These are phyloP conservation scores for Hansenula lynferdii DNA, from an alignment of 1,139 yeast species.

Conservation along the genomic window DNA sequence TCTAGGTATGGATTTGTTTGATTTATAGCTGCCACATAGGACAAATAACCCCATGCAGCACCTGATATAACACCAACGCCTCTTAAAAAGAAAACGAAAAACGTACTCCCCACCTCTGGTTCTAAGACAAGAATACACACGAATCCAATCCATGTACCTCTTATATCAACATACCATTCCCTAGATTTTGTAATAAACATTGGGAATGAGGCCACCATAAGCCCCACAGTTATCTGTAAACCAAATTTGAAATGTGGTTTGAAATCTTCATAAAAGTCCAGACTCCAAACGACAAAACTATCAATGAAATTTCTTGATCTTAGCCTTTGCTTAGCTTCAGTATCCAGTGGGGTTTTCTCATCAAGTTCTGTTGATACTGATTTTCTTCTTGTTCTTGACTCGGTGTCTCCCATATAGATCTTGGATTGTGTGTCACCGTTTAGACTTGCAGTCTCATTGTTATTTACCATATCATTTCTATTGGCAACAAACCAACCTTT, in stretches of 20 bases:
- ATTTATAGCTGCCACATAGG: constrained; percentile 37
- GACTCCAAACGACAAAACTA: not conserved
- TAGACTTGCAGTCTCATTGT: constrained; percentile 29
- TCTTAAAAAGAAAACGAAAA: constrained; percentile 39
- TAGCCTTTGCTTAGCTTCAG: not conserved
- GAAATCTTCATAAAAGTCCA: constrained; percentile 22
- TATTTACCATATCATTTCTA: constrained; percentile 17
- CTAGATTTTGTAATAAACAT: constrained; percentile 41
- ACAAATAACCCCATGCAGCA: constrained; percentile 43
- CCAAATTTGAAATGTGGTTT: constrained; percentile 38
- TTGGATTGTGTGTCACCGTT: constrained; percentile 23
- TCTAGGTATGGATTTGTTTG: constrained; percentile 38
- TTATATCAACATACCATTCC: constrained; percentile 38
- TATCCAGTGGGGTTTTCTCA: not conserved
- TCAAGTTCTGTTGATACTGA: not conserved
- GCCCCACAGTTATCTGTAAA: constrained; percentile 37
- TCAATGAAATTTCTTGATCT: not conserved
- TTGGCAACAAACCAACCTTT: constrained; percentile 31
- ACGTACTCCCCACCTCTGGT: constrained; percentile 47
- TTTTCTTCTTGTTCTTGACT: not conserved
- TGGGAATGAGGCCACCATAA: constrained; percentile 43
- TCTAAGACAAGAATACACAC: constrained; percentile 44
- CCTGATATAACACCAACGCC: constrained; percentile 42
- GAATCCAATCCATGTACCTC: constrained; percentile 51
- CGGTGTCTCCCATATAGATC: constrained; percentile 7